phyloP scores from a whole-genome alignment of 768 basidiomycete genomes.

The Butyriboletus loyo region DNA sequence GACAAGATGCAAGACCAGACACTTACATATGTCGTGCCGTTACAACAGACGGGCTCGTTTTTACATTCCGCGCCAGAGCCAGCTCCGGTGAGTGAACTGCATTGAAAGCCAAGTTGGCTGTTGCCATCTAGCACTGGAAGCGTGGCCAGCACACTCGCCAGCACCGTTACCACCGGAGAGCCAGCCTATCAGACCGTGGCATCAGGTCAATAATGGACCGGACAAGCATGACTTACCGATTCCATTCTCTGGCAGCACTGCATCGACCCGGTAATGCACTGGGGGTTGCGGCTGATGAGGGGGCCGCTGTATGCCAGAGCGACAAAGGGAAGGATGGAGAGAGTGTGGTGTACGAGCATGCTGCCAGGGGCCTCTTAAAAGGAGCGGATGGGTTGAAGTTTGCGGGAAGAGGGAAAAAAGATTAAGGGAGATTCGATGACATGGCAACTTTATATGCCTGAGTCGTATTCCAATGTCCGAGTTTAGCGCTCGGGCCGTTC shows the following conservation, averaged over 20 bases:
- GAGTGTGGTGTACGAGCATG: constrained; percentile 14
- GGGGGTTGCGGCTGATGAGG: constrained; percentile 23
- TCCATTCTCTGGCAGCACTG: constrained; percentile 22
- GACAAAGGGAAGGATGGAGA: constrained; percentile 19
- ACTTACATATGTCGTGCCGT: constrained; percentile 15
- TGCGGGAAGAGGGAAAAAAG: constrained; percentile 5
- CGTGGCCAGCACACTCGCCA: constrained; percentile 4
- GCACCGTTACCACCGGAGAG: background rate
- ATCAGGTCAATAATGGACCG: constrained; percentile 4
- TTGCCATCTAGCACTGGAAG: background rate
- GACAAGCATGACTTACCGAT: constrained; percentile 12
- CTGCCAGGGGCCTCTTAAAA: constrained; percentile 11
- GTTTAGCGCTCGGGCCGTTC: constrained; percentile 8
- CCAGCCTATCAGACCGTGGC: constrained; percentile 4
- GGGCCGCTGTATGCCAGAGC: constrained; percentile 17
- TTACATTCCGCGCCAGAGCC: constrained; percentile 20
- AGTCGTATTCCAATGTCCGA: constrained; percentile 8
- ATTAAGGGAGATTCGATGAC: constrained; percentile 3
- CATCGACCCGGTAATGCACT: constrained; percentile 18
- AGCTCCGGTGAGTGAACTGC: constrained; percentile 22
- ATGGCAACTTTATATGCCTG: constrained; percentile 19
- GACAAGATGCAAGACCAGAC: background rate
- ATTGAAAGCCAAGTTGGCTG: constrained; percentile 16
- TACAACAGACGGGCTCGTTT: constrained; percentile 25
- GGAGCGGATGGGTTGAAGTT: constrained; percentile 22